These are phyloP conservation scores for Suillus bovinus DNA, from an alignment of 768 basidiomycete species.

Conservation along the genomic window DNA sequence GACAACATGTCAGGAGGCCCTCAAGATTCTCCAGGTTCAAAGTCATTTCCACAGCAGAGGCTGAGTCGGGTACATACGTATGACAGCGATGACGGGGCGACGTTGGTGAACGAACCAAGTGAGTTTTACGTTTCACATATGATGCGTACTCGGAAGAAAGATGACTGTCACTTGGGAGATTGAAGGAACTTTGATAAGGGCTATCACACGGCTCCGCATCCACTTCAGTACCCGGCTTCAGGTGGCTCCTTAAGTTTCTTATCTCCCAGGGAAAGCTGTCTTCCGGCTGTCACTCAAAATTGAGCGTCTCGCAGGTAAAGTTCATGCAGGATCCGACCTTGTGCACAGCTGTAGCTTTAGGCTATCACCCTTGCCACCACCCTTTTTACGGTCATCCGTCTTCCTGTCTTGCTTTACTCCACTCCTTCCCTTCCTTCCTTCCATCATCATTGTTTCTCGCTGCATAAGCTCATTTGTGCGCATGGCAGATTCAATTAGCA, in stretches of 20 bases:
- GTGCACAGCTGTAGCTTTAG: not conserved
- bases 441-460: not conserved
- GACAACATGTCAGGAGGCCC: not conserved
- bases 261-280: slow-evolving; percentile 6
- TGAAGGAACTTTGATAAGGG: slow-evolving; percentile 4
- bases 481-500: slow-evolving; percentile 27
- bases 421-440: not conserved
- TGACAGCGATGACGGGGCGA: slow-evolving; percentile 9
- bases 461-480: not conserved
- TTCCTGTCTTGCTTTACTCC: not conserved
- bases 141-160: not conserved
- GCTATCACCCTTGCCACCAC: not conserved
- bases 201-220: slow-evolving; percentile 4
- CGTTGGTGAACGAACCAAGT: slow-evolving; percentile 5
- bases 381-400: slow-evolving; percentile 1
- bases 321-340: slow-evolving; percentile 8
- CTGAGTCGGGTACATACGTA: slow-evolving; percentile 7
- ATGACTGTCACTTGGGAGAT: not conserved
- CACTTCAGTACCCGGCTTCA: not conserved
- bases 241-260: not conserved
- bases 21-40: not conserved
- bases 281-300: not conserved
- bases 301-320: not conserved
- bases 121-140: not conserved
- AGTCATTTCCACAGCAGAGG: slow-evolving; percentile 7